Conservation (phyloP, 495 filamentous ascomycete genomes). For the Daldinia decipiens region DNA sequence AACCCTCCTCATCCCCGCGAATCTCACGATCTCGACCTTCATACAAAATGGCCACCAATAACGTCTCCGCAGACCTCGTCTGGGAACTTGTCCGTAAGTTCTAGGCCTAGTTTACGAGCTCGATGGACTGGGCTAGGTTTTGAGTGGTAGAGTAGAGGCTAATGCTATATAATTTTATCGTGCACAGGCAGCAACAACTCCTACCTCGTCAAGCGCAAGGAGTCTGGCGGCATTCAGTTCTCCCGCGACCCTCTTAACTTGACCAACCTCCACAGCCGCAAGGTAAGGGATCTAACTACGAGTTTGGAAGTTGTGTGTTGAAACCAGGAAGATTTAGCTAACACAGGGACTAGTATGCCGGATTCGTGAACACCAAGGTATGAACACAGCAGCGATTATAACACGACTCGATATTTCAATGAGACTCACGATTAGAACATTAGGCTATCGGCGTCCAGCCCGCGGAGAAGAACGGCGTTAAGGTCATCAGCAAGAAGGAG, state of each 20-base stretch:
- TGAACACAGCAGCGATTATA: conserved; percentile 26
- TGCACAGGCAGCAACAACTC: conserved; percentile 77
- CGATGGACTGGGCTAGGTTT: neutral
- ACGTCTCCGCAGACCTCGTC: conserved; percentile 87
- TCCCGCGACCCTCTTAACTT: conserved; percentile 94
- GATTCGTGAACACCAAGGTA: conserved; percentile 95
- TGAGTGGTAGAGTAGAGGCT: conserved; percentile 16
- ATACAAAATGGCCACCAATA: conserved; percentile 56
- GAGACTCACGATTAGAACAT: conserved; percentile 41
- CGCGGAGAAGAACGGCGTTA: conserved; percentile 73
- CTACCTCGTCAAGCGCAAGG: conserved; percentile 89
- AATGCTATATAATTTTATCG: conserved; percentile 13
- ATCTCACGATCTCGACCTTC: conserved; percentile 44
- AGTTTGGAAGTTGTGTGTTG: neutral
- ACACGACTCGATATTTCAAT: conserved; percentile 10
- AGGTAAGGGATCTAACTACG: conserved; percentile 65
- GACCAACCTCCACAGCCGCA: conserved; percentile 87
- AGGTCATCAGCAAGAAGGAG: conserved; percentile 84
- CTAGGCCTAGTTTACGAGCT: conserved; percentile 11
- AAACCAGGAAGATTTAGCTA: conserved; percentile 41
- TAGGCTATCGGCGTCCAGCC: conserved; percentile 84
- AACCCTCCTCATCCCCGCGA: conserved; percentile 43
- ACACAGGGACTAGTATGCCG: conserved; percentile 72
- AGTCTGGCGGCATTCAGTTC: conserved; percentile 80
- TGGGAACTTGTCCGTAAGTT: conserved; percentile 90